Conservation (phyloP, 768 basidiomycete genomes). For the Pulveroboletus sp. region DNA sequence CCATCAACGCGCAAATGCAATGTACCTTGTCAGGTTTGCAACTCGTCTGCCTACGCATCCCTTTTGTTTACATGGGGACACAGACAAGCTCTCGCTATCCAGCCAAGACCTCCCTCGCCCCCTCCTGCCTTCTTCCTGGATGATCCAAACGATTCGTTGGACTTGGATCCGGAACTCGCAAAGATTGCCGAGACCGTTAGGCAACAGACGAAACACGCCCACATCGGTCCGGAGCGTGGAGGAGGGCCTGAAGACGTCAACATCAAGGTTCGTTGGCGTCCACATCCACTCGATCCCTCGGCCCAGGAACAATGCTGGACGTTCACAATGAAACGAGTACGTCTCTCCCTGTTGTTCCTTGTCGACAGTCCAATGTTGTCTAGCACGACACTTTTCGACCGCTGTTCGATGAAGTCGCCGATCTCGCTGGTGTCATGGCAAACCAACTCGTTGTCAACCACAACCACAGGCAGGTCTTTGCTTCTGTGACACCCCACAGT, state of each 20-base stretch:
- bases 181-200: slow-evolving; percentile 46
- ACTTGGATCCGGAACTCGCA: slow-evolving; percentile 62
- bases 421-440: slow-evolving; percentile 49
- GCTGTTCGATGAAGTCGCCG: slow-evolving; percentile 65
- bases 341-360: slow-evolving; percentile 13
- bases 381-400: slow-evolving; percentile 66
- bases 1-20: slow-evolving; percentile 54
- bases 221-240: slow-evolving; percentile 20
- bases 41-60: background rate
- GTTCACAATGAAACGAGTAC: slow-evolving; percentile 60
- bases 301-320: slow-evolving; percentile 42
- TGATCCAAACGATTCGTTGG: slow-evolving; percentile 48
- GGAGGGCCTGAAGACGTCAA: slow-evolving; percentile 40
- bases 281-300: slow-evolving; percentile 53
- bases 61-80: slow-evolving; percentile 3
- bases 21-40: slow-evolving; percentile 58
- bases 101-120: slow-evolving; percentile 48
- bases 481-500: slow-evolving; percentile 64
- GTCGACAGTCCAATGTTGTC: background rate
- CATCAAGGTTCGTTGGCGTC: slow-evolving; percentile 61
- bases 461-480: slow-evolving; percentile 60
- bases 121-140: slow-evolving; percentile 30
- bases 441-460: slow-evolving; percentile 60
- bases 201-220: slow-evolving; percentile 25
- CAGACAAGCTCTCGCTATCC: slow-evolving; percentile 48